Percentiles rank a stretch among this genome's conserved stretches.
Conservation (phyloP, 345 rosid species). For the Trapa incisa region DNA sequence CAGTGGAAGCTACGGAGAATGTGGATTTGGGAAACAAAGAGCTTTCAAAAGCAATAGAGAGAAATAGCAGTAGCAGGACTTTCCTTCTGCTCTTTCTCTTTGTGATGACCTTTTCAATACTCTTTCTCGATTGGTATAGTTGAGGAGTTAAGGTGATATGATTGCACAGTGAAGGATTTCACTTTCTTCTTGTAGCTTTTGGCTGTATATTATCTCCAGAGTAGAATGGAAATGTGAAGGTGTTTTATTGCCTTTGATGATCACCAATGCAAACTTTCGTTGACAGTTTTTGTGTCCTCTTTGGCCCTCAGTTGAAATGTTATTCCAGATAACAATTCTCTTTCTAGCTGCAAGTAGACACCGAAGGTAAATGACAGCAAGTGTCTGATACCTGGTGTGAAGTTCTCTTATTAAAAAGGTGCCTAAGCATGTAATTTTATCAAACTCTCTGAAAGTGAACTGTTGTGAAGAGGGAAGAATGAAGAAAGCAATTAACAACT, state of each 20-base stretch:
- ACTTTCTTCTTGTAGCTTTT: not conserved
- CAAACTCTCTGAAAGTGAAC: no score
- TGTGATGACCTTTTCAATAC: conserved; percentile 73
- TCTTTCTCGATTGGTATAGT: conserved; percentile 90
- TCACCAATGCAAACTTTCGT: not conserved
- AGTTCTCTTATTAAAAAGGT: no score
- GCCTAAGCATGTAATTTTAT: no score
- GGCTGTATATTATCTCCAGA: not conserved
- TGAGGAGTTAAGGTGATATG: conserved; percentile 9
- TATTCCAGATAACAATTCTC: not conserved
- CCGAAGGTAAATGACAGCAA: no score
- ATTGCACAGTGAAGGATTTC: not conserved
- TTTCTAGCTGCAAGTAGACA: no score
- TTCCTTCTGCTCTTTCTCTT: conserved; percentile 69
- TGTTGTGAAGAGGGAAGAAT: no score
- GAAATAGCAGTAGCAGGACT: conserved; percentile 85
- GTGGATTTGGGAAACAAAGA: conserved; percentile 86
- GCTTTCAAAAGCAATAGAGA: conserved; percentile 61
- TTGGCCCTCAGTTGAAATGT: not conserved
- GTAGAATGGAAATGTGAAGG: not conserved
- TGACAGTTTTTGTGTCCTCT: not conserved
- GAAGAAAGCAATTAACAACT: no score
- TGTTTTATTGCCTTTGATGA: not conserved
- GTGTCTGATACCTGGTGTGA: no score
- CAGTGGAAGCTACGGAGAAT: conserved; percentile 80